Percentiles rank a stretch among this genome's conserved stretches.
Conservation (phyloP, 1,139 yeast species). For the Pichia sp. region DNA sequence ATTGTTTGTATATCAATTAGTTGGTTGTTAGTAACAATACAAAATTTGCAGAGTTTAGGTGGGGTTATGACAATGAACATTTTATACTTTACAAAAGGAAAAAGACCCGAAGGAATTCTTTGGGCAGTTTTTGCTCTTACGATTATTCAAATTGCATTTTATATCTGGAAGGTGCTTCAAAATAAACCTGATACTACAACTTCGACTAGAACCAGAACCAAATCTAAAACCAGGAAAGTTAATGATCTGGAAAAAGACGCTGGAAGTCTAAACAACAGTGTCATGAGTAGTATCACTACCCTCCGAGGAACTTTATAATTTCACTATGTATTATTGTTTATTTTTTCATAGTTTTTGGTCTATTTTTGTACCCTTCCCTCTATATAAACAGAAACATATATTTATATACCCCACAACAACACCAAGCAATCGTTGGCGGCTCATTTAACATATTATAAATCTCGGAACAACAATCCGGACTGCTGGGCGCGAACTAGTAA, state of each 20-base stretch:
- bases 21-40: conserved; percentile 13
- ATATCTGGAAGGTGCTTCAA: conserved; percentile 1
- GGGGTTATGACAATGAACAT: conserved; percentile 14
- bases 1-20: conserved; percentile 12
- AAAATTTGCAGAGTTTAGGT: conserved; percentile 9
- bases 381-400: background rate
- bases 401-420: background rate
- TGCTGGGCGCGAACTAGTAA: background rate
- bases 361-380: background rate
- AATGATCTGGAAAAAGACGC: conserved; percentile 9
- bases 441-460: too few relatives aligned
- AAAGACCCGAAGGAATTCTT: conserved; percentile 6
- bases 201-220: background rate
- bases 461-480: background rate
- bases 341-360: background rate
- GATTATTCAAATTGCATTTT: conserved; percentile 5
- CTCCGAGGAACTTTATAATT: conserved; percentile 11
- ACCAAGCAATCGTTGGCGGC: background rate
- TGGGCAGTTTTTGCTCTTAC: conserved; percentile 13
- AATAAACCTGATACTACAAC: background rate
- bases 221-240: background rate
- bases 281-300: conserved; percentile 16
- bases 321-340: background rate
- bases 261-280: conserved; percentile 10
- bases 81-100: conserved; percentile 6